phyloP scores from a whole-genome alignment of 108 stramenopile species.

The Ochromonas danica region DNA sequence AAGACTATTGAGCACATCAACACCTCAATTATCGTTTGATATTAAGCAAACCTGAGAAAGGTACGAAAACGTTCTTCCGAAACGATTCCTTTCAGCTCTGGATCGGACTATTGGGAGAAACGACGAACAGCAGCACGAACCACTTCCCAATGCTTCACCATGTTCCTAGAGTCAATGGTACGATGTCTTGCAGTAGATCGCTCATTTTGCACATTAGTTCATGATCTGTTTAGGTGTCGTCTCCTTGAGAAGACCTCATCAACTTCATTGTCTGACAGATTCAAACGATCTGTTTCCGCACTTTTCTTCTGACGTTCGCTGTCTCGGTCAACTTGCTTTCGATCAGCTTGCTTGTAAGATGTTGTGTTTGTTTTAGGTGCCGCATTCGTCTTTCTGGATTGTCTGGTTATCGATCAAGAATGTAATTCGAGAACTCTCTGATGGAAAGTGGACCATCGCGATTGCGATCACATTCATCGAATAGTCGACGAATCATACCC shows the following conservation, averaged over 20 bases:
- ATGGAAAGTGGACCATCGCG: slow-evolving; percentile 29
- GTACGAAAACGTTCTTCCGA: slow-evolving; percentile 28
- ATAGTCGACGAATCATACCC: slow-evolving; percentile 15
- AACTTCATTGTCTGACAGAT: slow-evolving; percentile 22
- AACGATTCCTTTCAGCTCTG: slow-evolving; percentile 7
- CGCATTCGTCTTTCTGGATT: too few relatives aligned
- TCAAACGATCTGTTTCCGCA: neutral
- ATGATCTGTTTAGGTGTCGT: neutral
- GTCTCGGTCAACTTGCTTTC: too few relatives aligned
- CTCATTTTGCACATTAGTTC: slow-evolving; percentile 24
- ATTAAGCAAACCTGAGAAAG: slow-evolving; percentile 2
- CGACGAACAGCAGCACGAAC: neutral
- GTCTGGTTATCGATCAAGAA: too few relatives aligned
- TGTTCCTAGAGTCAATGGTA: neutral
- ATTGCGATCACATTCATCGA: slow-evolving; percentile 35
- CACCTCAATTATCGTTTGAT: neutral
- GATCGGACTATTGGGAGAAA: slow-evolving; percentile 25
- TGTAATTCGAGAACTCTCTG: slow-evolving; percentile 4
- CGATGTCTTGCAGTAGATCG: neutral
- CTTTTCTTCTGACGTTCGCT: too few relatives aligned
- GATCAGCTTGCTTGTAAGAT: too few relatives aligned
- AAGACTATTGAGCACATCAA: too few relatives aligned
- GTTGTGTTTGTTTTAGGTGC: too few relatives aligned
- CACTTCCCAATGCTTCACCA: slow-evolving; percentile 8
- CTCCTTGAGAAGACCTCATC: neutral